phyloP scores from a whole-genome alignment of 2,329 filamentous ascomycete species.

The Microcyclospora tardicrescens region DNA sequence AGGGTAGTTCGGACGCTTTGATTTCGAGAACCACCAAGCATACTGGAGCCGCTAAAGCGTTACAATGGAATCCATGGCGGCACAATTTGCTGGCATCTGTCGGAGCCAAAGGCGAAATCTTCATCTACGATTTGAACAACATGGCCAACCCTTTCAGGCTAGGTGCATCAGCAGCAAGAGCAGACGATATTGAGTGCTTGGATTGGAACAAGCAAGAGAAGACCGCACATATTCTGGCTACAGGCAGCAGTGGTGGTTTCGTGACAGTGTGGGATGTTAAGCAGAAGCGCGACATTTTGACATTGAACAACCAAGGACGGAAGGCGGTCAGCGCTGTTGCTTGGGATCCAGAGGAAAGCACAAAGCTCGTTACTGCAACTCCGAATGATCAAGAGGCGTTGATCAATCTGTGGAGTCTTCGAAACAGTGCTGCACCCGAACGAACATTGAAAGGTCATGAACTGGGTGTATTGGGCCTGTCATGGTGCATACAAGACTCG shows the following conservation, averaged over 20 bases:
- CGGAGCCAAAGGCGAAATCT: slow-evolving; percentile 89
- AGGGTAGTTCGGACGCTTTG: slow-evolving; percentile 49
- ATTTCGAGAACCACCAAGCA: slow-evolving; percentile 84
- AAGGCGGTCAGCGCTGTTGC: slow-evolving; percentile 92
- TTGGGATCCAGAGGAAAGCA: slow-evolving; percentile 90
- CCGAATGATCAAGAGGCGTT: slow-evolving; percentile 78
- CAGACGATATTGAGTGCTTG: slow-evolving; percentile 89
- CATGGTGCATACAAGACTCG: slow-evolving; percentile 87
- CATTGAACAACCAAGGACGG: slow-evolving; percentile 74
- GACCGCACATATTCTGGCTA: slow-evolving; percentile 90
- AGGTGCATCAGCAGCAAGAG: slow-evolving; percentile 74
- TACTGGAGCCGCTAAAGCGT: slow-evolving; percentile 77
- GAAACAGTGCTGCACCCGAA: slow-evolving; percentile 92
- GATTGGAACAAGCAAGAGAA: slow-evolving; percentile 85
- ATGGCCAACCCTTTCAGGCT: slow-evolving; percentile 76
- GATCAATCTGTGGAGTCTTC: slow-evolving; percentile 85
- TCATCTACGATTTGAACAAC: slow-evolving; percentile 89
- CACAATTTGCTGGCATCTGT: slow-evolving; percentile 85
- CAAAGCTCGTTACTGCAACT: slow-evolving; percentile 84
- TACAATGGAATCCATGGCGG: slow-evolving; percentile 92
- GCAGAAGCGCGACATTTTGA: slow-evolving; percentile 93
- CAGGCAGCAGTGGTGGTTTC: slow-evolving; percentile 82
- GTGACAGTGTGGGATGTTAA: slow-evolving; percentile 98
- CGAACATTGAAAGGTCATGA: slow-evolving; percentile 82
- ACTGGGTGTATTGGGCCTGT: slow-evolving; percentile 81